A percentile compares a stretch with the other conserved stretches of the same genome.
Evolutionary conservation across 371 early-diverging fungal genomes (phyloP).

Genomic region (Mucor racemosus): DNA sequence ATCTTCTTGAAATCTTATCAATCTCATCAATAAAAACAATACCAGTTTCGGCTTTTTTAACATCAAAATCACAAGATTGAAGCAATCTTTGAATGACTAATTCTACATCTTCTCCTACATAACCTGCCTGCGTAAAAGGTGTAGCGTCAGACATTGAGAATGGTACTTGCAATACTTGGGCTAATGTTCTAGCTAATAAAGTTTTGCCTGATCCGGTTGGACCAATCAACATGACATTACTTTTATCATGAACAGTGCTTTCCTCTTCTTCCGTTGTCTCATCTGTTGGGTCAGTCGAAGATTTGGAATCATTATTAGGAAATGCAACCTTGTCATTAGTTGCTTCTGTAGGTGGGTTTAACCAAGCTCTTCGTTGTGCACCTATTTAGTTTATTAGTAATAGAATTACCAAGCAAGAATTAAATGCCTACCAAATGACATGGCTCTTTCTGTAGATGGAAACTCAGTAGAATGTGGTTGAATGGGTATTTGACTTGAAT

Average conservation of each 20-base stretch:
- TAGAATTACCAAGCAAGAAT: neutral
- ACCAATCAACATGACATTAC: slow-evolving; percentile 86
- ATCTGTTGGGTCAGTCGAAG: slow-evolving; percentile 6
- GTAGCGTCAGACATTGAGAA: slow-evolving; percentile 95
- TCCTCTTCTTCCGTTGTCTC: slow-evolving; percentile 21
- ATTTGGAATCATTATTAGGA: neutral
- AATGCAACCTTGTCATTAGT: neutral
- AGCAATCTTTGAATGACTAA: slow-evolving; percentile 82
- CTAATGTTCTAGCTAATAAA: slow-evolving; percentile 82
- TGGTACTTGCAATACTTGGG: slow-evolving; percentile 86
- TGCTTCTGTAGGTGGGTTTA: slow-evolving; percentile 41
- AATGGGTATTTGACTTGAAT: slow-evolving; percentile 25
- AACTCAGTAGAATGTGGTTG: slow-evolving; percentile 24
- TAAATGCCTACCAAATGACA: slow-evolving; percentile 14
- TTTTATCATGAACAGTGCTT: slow-evolving; percentile 79
- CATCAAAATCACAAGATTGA: slow-evolving; percentile 88
- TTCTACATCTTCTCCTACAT: slow-evolving; percentile 95
- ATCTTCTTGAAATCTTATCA: slow-evolving; percentile 84
- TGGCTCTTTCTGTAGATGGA: slow-evolving; percentile 21
- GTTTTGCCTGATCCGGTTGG: slow-evolving; percentile 89
- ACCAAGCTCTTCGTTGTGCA: slow-evolving; percentile 37
- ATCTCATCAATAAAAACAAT: slow-evolving; percentile 95
- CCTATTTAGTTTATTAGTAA: slow-evolving; percentile 13
- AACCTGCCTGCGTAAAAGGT: slow-evolving; percentile 91
- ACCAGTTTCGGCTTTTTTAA: slow-evolving; percentile 84